Percentiles rank a stretch among this genome's conserved stretches.
phyloP scores from a whole-genome alignment of 768 basidiomycete genomes.

The Leccinum aurantiacum region DNA sequence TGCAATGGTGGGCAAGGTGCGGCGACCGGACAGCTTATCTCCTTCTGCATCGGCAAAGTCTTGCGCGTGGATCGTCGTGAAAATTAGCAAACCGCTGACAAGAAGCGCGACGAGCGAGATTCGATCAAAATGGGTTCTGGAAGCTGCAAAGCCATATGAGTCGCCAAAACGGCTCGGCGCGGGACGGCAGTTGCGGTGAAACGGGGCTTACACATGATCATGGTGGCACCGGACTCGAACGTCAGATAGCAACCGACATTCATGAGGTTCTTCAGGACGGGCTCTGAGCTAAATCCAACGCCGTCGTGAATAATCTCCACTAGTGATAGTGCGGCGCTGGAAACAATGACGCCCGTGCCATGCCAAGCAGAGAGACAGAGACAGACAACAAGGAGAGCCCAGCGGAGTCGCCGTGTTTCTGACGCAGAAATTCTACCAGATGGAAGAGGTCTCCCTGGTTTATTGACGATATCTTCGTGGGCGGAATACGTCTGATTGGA shows the following conservation, averaged over 20 bases:
- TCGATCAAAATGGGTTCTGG: constrained; percentile 7
- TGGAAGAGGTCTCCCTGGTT: constrained; percentile 40
- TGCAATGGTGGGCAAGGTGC: constrained; percentile 30
- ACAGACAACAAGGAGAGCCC: constrained; percentile 32
- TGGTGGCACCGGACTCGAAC: constrained; percentile 37
- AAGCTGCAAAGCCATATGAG: neutral
- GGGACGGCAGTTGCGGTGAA: neutral
- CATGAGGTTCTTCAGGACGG: constrained; percentile 32
- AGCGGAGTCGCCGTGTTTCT: constrained; percentile 30
- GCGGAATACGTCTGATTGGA: constrained; percentile 32
- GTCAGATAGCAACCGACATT: constrained; percentile 34
- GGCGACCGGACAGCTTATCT: constrained; percentile 30
- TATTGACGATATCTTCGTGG: constrained; percentile 35
- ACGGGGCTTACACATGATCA: constrained; percentile 23
- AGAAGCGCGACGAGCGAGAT: constrained; percentile 20
- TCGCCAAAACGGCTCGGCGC: neutral
- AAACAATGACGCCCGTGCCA: constrained; percentile 17
- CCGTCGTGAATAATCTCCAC: constrained; percentile 33
- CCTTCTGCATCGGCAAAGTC: constrained; percentile 37
- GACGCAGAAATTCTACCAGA: constrained; percentile 30
- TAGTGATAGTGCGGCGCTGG: constrained; percentile 25
- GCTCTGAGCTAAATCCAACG: constrained; percentile 23
- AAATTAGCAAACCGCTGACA: constrained; percentile 30
- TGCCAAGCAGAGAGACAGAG: constrained; percentile 22
- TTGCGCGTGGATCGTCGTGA: constrained; percentile 39